Evolutionary conservation across 768 basidiomycete species (phyloP).

Genomic region (Tulasnella calospora): DNA sequence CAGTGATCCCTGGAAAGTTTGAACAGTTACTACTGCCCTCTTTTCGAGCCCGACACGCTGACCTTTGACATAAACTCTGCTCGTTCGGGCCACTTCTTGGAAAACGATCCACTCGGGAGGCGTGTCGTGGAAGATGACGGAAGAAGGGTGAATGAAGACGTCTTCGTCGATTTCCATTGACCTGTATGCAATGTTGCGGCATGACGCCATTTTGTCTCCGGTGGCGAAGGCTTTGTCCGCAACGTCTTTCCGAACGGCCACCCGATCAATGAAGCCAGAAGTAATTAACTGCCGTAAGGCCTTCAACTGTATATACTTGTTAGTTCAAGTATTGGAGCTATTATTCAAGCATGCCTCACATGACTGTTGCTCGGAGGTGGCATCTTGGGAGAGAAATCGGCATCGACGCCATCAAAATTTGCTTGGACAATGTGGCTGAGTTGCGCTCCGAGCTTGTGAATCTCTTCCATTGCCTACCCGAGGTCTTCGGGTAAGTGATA

Average conservation of each 20-base stretch:
- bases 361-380: constrained; percentile 74
- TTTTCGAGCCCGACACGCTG: constrained; percentile 26
- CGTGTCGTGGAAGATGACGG: constrained; percentile 57
- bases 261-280: constrained; percentile 91
- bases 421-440: constrained; percentile 76
- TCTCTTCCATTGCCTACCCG: constrained; percentile 92
- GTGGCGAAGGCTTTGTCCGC: constrained; percentile 53
- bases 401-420: constrained; percentile 64
- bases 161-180: constrained; percentile 77
- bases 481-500: neutral
- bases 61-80: constrained; percentile 77
- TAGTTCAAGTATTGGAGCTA: neutral
- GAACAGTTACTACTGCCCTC: neutral
- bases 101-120: constrained; percentile 87
- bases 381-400: constrained; percentile 59
- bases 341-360: constrained; percentile 41
- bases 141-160: constrained; percentile 88
- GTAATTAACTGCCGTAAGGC: constrained; percentile 80
- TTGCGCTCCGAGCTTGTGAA: constrained; percentile 88
- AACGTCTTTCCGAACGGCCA: constrained; percentile 85
- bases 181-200: constrained; percentile 76
- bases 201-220: constrained; percentile 66
- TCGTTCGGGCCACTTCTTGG: constrained; percentile 74
- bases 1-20: constrained; percentile 58
- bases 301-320: constrained; percentile 58